Percentiles rank a stretch among this genome's conserved stretches.
These are phyloP conservation scores for Ilyonectria sp. DNA, from an alignment of 2,329 filamentous ascomycete species.

Conservation along the genomic window DNA sequence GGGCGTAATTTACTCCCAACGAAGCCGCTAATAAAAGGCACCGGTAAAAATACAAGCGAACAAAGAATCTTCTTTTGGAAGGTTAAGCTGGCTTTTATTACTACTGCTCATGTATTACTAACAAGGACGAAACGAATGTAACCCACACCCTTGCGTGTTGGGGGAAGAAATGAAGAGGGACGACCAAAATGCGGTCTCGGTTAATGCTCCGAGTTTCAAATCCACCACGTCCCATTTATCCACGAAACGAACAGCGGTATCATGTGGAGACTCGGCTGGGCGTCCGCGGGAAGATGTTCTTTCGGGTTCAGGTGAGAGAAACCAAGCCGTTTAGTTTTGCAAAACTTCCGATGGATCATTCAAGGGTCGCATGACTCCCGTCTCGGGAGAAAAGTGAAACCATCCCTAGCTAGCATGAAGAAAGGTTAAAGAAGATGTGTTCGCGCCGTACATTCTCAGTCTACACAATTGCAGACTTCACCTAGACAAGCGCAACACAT, in stretches of 20 bases:
- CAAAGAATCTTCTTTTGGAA: not conserved
- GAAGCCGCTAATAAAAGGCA: not conserved
- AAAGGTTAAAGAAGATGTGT: not conserved
- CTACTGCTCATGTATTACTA: not conserved
- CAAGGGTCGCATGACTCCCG: conserved; percentile 3
- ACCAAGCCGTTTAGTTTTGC: not conserved
- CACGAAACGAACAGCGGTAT: not conserved
- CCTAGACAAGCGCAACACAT: not conserved
- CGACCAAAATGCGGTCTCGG: not conserved
- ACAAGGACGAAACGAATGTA: not conserved
- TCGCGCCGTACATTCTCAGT: not conserved
- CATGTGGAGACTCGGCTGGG: not conserved
- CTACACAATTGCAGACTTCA: not conserved
- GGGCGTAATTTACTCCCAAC: too few species aligned
- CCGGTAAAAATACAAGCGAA: not conserved
- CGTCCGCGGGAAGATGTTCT: too few species aligned
- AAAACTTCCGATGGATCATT: not conserved
- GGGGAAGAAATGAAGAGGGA: not conserved
- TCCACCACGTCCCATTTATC: not conserved
- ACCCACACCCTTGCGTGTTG: not conserved
- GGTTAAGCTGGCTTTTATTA: not conserved
- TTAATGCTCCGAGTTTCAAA: not conserved
- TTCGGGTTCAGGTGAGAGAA: not conserved
- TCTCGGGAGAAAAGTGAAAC: not conserved
- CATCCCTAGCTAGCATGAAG: not conserved